Conservation (phyloP, 768 basidiomycete genomes). For the Lepiota brunneoincarnata region DNA sequence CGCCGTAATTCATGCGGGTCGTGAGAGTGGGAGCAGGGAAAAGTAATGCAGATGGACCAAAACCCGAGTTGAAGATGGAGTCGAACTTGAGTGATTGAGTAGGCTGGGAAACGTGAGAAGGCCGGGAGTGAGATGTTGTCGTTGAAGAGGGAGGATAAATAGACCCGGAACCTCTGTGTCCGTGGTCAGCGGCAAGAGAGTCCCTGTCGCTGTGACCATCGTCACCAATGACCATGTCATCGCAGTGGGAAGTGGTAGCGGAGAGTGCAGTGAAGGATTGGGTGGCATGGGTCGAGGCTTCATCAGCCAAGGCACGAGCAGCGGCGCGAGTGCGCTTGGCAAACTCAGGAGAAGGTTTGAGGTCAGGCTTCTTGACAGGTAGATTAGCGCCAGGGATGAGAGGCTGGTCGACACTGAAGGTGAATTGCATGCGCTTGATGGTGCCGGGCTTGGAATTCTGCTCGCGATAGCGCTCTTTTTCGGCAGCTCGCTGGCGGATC, state of each 20-base stretch:
- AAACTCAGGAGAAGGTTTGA: conserved; percentile 65
- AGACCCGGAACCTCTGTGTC: conserved; percentile 30
- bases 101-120: conserved; percentile 9
- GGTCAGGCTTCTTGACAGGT: conserved; percentile 61
- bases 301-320: conserved; percentile 30
- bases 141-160: conserved; percentile 6
- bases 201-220: conserved; percentile 34
- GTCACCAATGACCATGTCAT: conserved; percentile 24
- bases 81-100: conserved; percentile 62
- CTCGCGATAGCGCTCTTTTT: conserved; percentile 79
- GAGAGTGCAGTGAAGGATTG: conserved; percentile 8
- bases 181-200: background rate
- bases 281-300: conserved; percentile 15
- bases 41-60: conserved; percentile 75
- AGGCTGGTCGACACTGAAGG: conserved; percentile 80
- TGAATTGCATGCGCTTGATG: conserved; percentile 89
- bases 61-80: conserved; percentile 68
- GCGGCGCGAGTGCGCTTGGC: conserved; percentile 41
- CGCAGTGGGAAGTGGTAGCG: conserved; percentile 11
- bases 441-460: conserved; percentile 64
- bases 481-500: conserved; percentile 75
- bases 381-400: conserved; percentile 39
- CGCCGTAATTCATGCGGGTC: conserved; percentile 73
- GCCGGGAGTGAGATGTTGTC: background rate
- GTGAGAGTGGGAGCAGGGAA: conserved; percentile 66